A percentile compares a stretch with the other conserved stretches of the same genome.
Conservation (phyloP, 169 alveolate species). For the Miamiensis avidus region DNA sequence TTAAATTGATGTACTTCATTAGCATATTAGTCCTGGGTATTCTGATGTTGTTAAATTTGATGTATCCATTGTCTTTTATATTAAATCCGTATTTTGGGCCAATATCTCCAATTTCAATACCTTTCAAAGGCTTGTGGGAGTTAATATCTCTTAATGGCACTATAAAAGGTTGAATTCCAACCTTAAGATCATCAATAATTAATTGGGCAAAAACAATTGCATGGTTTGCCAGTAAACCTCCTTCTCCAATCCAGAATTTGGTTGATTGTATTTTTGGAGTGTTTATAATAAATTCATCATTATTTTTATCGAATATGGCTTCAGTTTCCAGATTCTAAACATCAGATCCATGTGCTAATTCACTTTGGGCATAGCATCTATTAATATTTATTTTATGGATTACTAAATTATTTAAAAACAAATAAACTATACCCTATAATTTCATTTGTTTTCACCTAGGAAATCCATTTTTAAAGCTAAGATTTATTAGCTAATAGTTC, state of each 20-base stretch:
- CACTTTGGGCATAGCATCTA: slow-evolving; percentile 64
- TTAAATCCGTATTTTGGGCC: slow-evolving; percentile 67
- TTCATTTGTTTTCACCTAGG: too few species aligned
- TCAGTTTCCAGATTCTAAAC: slow-evolving; percentile 53
- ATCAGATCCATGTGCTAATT: slow-evolving; percentile 71
- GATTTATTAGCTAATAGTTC: background rate
- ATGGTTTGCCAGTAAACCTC: slow-evolving; percentile 60
- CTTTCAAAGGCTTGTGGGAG: slow-evolving; percentile 63
- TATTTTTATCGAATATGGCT: slow-evolving; percentile 57
- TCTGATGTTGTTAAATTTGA: slow-evolving; percentile 51
- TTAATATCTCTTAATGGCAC: slow-evolving; percentile 55
- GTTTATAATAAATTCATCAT: slow-evolving; percentile 57
- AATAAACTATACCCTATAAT: background rate
- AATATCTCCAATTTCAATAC: slow-evolving; percentile 67
- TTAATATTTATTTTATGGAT: slow-evolving; percentile 16
- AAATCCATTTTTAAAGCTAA: background rate
- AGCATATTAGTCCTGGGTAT: slow-evolving; percentile 65
- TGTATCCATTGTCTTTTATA: slow-evolving; percentile 64
- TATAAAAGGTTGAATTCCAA: slow-evolving; percentile 57
- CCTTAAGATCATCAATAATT: slow-evolving; percentile 49
- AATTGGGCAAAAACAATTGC: slow-evolving; percentile 58
- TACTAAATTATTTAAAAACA: too few species aligned
- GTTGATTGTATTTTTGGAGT: slow-evolving; percentile 52
- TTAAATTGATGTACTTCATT: slow-evolving; percentile 46
- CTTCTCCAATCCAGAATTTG: slow-evolving; percentile 74